phyloP scores from a whole-genome alignment of 2,329 filamentous ascomycete genomes.

The Monosporascus sp. region DNA sequence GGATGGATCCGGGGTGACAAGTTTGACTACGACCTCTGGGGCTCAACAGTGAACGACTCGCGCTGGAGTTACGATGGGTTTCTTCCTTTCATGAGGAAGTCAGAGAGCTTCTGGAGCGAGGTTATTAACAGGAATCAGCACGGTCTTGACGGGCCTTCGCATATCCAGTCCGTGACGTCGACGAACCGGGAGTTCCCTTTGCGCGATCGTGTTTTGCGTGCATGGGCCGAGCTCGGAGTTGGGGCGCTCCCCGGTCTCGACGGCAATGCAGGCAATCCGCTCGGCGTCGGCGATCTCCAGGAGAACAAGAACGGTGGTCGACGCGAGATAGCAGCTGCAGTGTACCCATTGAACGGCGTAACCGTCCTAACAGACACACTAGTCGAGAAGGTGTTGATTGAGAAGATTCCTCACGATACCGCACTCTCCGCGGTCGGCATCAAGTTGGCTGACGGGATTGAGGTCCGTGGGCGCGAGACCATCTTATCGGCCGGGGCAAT shows the following conservation, averaged over 20 bases:
- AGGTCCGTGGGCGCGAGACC: slow-evolving; percentile 19
- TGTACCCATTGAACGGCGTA: slow-evolving; percentile 5
- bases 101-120: slow-evolving; percentile 20
- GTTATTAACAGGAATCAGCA: slow-evolving; percentile 13
- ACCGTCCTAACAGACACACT: slow-evolving; percentile 9
- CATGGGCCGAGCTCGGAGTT: slow-evolving; percentile 29
- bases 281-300: slow-evolving; percentile 17
- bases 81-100: slow-evolving; percentile 33
- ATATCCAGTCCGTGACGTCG: slow-evolving; percentile 16
- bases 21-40: slow-evolving; percentile 39
- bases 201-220: slow-evolving; percentile 18
- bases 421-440: slow-evolving; percentile 3
- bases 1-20: slow-evolving; percentile 34
- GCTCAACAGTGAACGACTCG: slow-evolving; percentile 23
- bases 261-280: slow-evolving; percentile 14
- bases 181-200: slow-evolving; percentile 28
- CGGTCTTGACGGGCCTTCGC: slow-evolving; percentile 20
- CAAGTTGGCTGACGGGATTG: slow-evolving; percentile 12
- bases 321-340: slow-evolving; percentile 8
- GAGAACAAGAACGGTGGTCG: slow-evolving; percentile 10
- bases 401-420: background rate
- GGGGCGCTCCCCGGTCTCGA: slow-evolving; percentile 7
- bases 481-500: slow-evolving; percentile 22
- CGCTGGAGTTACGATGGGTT: slow-evolving; percentile 35
- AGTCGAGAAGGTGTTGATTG: slow-evolving; percentile 8